These are phyloP conservation scores for Cryptococcus sp. DNA, from an alignment of 1,284 basidiomycete species.

Conservation along the genomic window DNA sequence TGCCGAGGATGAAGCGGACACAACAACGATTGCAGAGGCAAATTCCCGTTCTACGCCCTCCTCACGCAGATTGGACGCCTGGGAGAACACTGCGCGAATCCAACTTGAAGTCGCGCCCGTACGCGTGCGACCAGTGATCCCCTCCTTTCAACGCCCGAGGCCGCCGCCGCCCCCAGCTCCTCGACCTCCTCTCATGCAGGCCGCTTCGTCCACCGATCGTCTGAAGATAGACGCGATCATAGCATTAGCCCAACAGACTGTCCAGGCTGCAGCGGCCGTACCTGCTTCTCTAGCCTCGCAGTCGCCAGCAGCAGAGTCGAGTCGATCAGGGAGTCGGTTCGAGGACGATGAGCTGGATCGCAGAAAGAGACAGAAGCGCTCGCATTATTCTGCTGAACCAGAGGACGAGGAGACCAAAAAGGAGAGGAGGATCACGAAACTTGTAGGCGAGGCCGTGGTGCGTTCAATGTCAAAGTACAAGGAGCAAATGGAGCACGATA, in stretches of 20 bases:
- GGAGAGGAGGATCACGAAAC: constrained; percentile 78
- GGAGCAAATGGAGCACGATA: constrained; percentile 74
- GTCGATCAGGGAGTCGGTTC: constrained; percentile 23
- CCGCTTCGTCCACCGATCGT: constrained; percentile 26
- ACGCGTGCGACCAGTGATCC: constrained; percentile 24
- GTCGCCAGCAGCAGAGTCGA: constrained; percentile 43
- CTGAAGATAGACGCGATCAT: constrained; percentile 53
- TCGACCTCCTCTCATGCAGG: constrained; percentile 17
- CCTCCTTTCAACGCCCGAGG: constrained; percentile 26
- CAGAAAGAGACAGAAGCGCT: constrained; percentile 42
- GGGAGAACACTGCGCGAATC: constrained; percentile 37
- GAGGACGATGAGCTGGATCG: constrained; percentile 34
- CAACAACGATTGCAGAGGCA: constrained; percentile 47
- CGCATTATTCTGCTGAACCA: constrained; percentile 40
- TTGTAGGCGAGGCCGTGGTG: constrained; percentile 88
- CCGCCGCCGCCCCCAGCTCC: constrained; percentile 31
- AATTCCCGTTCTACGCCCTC: constrained; percentile 15
- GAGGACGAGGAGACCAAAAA: constrained; percentile 57
- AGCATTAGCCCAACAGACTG: constrained; percentile 48
- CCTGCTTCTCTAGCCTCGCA: constrained; percentile 28
- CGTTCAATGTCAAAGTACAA: constrained; percentile 87
- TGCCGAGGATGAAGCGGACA: constrained; percentile 48
- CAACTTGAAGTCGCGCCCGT: constrained; percentile 41
- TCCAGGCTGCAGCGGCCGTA: constrained; percentile 54
- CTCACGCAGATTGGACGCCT: constrained; percentile 37